Base-by-base conservation (phyloP, 306 rosid species). In the Cucumis sativus region DNA sequence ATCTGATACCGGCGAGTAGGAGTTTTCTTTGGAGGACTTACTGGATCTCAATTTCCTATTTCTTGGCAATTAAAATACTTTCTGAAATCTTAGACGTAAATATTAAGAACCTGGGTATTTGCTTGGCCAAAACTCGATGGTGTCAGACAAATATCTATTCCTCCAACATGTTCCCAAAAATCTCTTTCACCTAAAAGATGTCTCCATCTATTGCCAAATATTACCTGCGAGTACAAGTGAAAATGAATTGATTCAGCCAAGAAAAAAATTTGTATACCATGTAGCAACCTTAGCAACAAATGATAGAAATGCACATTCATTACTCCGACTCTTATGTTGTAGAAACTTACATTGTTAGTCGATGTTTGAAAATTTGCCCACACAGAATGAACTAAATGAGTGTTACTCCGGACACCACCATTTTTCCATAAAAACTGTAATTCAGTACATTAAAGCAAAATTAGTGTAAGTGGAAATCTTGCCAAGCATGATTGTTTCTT, bases 81-180 rank as follows among this genome's bases (percentile, higher is more conserved):
- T 45, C 60, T 45, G 21, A 57, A 77, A 45, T 69, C 15, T 45
- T 52, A n/a, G 35, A 56, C 60, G 17, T 10, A 64, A 59, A 70
- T 37, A 30, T 64, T 11, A 78, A 64, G 78, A 85, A 92, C 98
- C 92, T 88, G 83, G 57, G 98, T 94, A 86, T 94, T 94, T 81
- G 98, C 98, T 82, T 92, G 97, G 77, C 97, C 98, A 90, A 95
- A 92, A 90, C 96, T 86, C 78, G 97, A 95, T 51, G 98, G 98
- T 85, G 93, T 88, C 87, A 95, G 86, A 73, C 89, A 90, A 79
- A 90, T 84, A 77, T 92, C 98, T 71, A 95, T 85, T 79, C 98
- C 97, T 77, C 98, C 97, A 41, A 95, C 93, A 84, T 87, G 91
- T 80, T 95, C 98, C 98, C 98, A 92, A 82, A 94, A 92, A 73